Conservation (phyloP, 371 early-diverging fungal species). For the Apophysomyces ossiformis region DNA sequence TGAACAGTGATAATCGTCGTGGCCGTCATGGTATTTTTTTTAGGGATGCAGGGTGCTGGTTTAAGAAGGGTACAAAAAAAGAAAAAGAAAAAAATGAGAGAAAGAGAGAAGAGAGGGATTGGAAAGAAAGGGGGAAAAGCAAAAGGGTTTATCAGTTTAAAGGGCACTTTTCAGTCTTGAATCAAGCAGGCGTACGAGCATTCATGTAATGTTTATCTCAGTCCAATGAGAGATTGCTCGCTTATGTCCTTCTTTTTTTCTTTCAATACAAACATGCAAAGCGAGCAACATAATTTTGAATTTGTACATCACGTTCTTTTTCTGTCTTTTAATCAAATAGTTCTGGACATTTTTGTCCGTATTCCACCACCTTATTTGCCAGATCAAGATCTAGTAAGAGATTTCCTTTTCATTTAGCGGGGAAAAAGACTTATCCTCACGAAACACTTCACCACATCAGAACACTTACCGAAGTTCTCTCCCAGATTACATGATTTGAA, state of each 20-base stretch:
- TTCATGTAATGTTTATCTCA: neutral
- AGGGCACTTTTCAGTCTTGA: neutral
- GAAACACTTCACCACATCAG: conserved; percentile 29
- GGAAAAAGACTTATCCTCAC: conserved; percentile 2
- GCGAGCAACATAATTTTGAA: neutral
- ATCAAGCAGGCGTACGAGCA: neutral
- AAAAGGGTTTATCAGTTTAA: conserved; percentile 11
- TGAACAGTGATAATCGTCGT: neutral
- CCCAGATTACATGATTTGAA: conserved; percentile 48
- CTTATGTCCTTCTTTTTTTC: neutral
- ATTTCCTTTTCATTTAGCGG: neutral
- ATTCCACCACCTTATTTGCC: conserved; percentile 51
- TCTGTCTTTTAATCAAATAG: conserved; percentile 38
- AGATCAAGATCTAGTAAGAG: conserved; percentile 37
- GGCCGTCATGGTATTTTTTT: neutral
- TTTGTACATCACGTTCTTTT: conserved; percentile 5
- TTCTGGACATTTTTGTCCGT: conserved; percentile 44
- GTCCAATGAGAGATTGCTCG: neutral
- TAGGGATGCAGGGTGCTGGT: too few relatives aligned
- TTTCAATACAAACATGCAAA: neutral
- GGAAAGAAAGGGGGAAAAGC: conserved; percentile 1
- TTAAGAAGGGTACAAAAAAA: conserved; percentile 7
- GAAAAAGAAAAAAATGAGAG: conserved; percentile 1
- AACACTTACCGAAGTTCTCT: conserved; percentile 44
- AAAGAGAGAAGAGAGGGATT: neutral